These are phyloP conservation scores for Exserohilum rostratum DNA, from an alignment of 2,329 filamentous ascomycete species.

Conservation along the genomic window DNA sequence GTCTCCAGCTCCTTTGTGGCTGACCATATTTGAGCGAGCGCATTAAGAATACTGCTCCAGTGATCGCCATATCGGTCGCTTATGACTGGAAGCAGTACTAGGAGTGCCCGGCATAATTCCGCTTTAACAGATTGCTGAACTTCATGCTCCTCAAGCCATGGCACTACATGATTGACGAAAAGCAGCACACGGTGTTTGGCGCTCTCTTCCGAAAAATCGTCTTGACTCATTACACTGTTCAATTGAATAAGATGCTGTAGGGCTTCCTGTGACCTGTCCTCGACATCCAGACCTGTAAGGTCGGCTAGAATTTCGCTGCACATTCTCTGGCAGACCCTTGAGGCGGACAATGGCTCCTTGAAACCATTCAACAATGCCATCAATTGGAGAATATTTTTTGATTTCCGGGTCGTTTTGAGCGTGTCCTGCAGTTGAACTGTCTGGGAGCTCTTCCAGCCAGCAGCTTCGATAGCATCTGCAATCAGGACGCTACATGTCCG, in stretches of 20 bases:
- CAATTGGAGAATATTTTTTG: constrained; percentile 53
- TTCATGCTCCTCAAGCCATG: constrained; percentile 67
- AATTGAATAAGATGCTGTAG: constrained; percentile 60
- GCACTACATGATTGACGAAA: constrained; percentile 77
- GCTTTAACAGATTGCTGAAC: constrained; percentile 60
- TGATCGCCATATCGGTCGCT: constrained; percentile 85
- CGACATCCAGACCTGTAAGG: constrained; percentile 60
- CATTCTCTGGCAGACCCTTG: constrained; percentile 56
- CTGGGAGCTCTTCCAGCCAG: constrained; percentile 48
- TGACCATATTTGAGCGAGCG: constrained; percentile 48
- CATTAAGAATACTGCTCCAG: constrained; percentile 66
- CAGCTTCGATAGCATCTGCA: constrained; percentile 50
- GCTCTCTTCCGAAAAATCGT: constrained; percentile 56
- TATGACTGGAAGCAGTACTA: constrained; percentile 71
- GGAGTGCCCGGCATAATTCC: constrained; percentile 61
- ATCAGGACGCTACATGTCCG: constrained; percentile 48
- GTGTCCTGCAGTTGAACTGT: constrained; percentile 45
- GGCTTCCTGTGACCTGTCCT: constrained; percentile 51
- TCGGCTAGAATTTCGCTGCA: constrained; percentile 67
- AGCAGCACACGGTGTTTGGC: constrained; percentile 75
- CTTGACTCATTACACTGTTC: constrained; percentile 60
- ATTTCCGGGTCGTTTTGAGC: constrained; percentile 40
- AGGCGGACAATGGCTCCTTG: constrained; percentile 56
- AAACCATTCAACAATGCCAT: constrained; percentile 57
- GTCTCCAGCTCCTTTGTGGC: constrained; percentile 32